These are phyloP conservation scores for Letharia lupina DNA, from an alignment of 495 filamentous ascomycete species.

Conservation along the genomic window DNA sequence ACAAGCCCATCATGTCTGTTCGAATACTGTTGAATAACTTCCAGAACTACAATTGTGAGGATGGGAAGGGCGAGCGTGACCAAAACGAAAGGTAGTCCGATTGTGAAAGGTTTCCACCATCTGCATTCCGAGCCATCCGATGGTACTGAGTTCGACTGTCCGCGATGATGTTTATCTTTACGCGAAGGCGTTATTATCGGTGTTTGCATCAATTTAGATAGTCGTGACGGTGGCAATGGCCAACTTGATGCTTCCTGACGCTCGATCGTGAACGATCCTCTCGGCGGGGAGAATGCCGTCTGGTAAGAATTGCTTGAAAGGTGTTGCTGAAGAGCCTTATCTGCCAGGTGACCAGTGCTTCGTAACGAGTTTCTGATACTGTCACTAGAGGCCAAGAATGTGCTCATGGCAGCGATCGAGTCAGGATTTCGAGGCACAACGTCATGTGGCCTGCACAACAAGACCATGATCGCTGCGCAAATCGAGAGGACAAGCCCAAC, in stretches of 20 bases:
- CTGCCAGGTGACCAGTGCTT: background rate
- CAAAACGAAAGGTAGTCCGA: background rate
- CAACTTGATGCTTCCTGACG: background rate
- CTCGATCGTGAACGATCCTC: background rate
- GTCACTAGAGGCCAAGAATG: background rate
- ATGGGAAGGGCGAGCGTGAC: background rate
- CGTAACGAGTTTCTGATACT: background rate
- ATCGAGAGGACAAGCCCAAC: background rate
- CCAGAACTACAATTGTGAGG: background rate
- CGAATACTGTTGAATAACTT: background rate
- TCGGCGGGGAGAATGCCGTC: background rate
- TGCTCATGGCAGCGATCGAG: background rate
- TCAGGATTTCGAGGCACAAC: background rate
- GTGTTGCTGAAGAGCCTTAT: background rate
- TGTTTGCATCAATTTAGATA: background rate
- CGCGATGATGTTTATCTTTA: background rate
- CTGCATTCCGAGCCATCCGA: background rate
- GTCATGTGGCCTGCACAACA: background rate
- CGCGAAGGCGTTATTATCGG: background rate
- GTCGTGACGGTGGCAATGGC: background rate
- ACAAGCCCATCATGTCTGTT: background rate
- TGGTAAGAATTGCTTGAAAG: background rate
- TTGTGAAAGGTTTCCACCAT: background rate
- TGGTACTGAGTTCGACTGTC: background rate
- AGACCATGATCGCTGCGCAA: background rate